phyloP scores from a whole-genome alignment of 495 filamentous ascomycete genomes.

The Amphirosellinia nigrospora region DNA sequence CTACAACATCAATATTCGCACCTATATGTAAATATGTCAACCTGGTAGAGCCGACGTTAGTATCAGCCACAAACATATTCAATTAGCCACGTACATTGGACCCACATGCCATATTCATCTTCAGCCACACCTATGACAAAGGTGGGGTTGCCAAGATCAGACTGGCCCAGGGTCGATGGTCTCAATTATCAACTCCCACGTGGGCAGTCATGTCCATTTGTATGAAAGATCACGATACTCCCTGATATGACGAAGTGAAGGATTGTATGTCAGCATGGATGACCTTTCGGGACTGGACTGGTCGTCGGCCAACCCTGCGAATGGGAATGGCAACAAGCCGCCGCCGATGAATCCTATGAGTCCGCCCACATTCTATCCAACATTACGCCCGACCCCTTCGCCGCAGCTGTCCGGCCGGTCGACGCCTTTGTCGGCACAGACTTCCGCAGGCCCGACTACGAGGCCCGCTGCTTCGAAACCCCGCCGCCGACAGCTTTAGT shows the following conservation, averaged over 20 bases:
- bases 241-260: conserved; percentile 35
- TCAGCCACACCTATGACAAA: neutral
- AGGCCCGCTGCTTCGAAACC: conserved; percentile 65
- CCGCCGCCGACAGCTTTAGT: conserved; percentile 84
- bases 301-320: conserved; percentile 49
- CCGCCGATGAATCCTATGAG: conserved; percentile 54
- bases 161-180: neutral
- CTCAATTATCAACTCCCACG: conserved; percentile 20
- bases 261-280: conserved; percentile 50
- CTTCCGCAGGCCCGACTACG: conserved; percentile 55
- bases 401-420: conserved; percentile 67
- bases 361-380: conserved; percentile 62
- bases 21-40: too few relatives aligned
- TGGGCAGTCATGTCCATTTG: conserved; percentile 24
- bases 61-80: conserved; percentile 3
- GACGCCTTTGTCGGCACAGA: conserved; percentile 67
- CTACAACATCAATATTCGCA: too few relatives aligned
- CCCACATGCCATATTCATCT: neutral
- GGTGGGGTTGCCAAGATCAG: conserved; percentile 17
- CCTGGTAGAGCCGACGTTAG: too few relatives aligned
- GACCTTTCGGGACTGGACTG: conserved; percentile 61
- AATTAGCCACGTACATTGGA: neutral
- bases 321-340: conserved; percentile 48
- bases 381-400: conserved; percentile 66
- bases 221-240: conserved; percentile 21